Evolutionary conservation across 2,329 filamentous ascomycete genomes (phyloP).

Genomic region (Torrubiellomyces zombiae): DNA sequence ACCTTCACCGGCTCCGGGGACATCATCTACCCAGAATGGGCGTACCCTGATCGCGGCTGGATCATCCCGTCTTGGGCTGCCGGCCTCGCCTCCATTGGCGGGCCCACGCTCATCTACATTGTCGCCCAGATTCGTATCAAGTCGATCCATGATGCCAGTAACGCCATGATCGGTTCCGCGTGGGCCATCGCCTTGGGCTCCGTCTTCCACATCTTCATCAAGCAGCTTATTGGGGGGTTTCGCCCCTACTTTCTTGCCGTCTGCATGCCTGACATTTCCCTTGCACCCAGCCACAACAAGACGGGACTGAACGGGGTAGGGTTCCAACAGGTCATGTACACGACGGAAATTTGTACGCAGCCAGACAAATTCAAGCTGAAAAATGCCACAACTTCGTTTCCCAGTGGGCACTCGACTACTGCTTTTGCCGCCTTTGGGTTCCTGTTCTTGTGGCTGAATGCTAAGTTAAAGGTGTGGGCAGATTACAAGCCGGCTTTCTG

Average conservation of each 20-base stretch:
- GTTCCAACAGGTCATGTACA: constrained; percentile 45
- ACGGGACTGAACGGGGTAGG: constrained; percentile 29
- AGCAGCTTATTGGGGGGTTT: constrained; percentile 48
- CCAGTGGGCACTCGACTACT: constrained; percentile 50
- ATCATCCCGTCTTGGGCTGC: constrained; percentile 43
- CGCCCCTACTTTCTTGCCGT: constrained; percentile 48
- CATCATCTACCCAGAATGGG: constrained; percentile 45
- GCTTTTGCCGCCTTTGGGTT: constrained; percentile 48
- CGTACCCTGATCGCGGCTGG: constrained; percentile 46
- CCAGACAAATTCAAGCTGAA: constrained; percentile 37
- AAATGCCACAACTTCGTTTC: constrained; percentile 47
- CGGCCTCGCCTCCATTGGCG: constrained; percentile 34
- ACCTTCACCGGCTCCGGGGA: constrained; percentile 39
- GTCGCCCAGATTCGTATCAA: constrained; percentile 40
- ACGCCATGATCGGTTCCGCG: constrained; percentile 42
- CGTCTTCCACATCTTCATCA: constrained; percentile 50
- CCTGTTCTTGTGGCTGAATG: constrained; percentile 52
- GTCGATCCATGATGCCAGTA: constrained; percentile 43
- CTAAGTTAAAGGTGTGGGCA: constrained; percentile 53
- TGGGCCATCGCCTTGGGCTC: constrained; percentile 42
- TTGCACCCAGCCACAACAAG: constrained; percentile 20
- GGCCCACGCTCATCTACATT: constrained; percentile 41
- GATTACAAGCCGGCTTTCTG: constrained; percentile 51
- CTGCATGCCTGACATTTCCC: constrained; percentile 39
- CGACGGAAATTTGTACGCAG: constrained; percentile 41